phyloP scores from a whole-genome alignment of 352 stramenopile genomes.

The Saprolegnia parasitica region DNA sequence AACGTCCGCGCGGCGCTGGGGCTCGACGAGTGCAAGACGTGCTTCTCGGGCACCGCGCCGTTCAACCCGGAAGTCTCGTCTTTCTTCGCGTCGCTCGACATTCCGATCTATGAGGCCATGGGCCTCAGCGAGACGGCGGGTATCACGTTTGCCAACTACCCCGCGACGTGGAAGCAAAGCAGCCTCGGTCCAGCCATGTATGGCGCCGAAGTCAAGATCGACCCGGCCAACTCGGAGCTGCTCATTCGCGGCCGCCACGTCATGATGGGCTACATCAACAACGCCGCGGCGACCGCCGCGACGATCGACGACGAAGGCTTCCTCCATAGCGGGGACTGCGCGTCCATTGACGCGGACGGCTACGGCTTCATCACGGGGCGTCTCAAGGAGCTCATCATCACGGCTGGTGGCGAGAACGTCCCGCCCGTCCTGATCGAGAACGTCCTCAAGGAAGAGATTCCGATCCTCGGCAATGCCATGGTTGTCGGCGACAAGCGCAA shows the following conservation, averaged over 20 bases:
- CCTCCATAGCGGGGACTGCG: constrained; percentile 64
- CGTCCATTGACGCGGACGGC: constrained; percentile 42
- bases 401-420: constrained; percentile 76
- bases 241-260: constrained; percentile 52
- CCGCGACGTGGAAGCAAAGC: constrained; percentile 45
- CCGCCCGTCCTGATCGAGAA: constrained; percentile 57
- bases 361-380: constrained; percentile 72
- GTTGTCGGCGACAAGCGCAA: constrained; percentile 63
- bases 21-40: constrained; percentile 39
- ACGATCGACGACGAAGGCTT: constrained; percentile 67
- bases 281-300: constrained; percentile 43
- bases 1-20: constrained; percentile 43
- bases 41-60: constrained; percentile 52
- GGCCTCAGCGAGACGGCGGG: constrained; percentile 65
- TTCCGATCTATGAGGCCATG: constrained; percentile 65
- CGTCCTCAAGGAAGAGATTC: constrained; percentile 46
- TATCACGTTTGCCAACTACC: constrained; percentile 37
- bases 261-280: constrained; percentile 73
- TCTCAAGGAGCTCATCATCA: constrained; percentile 81
- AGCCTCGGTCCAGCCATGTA: constrained; percentile 34
- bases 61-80: constrained; percentile 55
- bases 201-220: constrained; percentile 39
- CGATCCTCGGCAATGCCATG: constrained; percentile 50
- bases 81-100: constrained; percentile 74
- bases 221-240: constrained; percentile 35